Conservation (phyloP, 257 asterid genomes). For the Hygrophila difformis region DNA sequence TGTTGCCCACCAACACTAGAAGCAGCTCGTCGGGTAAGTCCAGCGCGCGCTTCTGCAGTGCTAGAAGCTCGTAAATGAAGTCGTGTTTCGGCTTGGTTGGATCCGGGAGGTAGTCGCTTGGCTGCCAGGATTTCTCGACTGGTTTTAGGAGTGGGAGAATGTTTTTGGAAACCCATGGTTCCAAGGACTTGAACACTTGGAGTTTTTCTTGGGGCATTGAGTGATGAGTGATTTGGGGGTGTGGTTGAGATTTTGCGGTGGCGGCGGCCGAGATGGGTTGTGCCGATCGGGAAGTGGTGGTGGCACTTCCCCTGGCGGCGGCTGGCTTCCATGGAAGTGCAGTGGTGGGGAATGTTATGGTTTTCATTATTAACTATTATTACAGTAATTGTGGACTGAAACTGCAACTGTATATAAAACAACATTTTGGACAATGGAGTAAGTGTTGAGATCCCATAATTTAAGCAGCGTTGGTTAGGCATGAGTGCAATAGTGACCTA, state of each 20-base stretch:
- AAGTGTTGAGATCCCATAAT: too few species aligned
- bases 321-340: not conserved
- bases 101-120: constrained; percentile 29
- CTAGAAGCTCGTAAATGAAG: constrained; percentile 19
- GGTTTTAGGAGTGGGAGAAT: constrained; percentile 24
- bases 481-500: too few species aligned
- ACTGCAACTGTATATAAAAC: too few species aligned
- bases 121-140: constrained; percentile 32
- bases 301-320: not conserved
- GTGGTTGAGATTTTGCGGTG: constrained; percentile 3
- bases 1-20: constrained; percentile 31
- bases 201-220: constrained; percentile 25
- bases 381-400: too few species aligned
- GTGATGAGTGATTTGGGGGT: constrained; percentile 9
- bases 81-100: constrained; percentile 6
- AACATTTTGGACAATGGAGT: too few species aligned
- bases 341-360: not conserved
- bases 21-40: constrained; percentile 28
- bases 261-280: not conserved
- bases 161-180: constrained; percentile 23
- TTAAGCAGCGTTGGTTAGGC: too few species aligned
- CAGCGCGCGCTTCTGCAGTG: constrained; percentile 17
- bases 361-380: constrained; percentile 16
- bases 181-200: constrained; percentile 28
- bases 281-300: constrained; percentile 8